Base-by-base conservation (phyloP, 192 early-diverging fungal genomes). In the Entrophospora sp. region DNA sequence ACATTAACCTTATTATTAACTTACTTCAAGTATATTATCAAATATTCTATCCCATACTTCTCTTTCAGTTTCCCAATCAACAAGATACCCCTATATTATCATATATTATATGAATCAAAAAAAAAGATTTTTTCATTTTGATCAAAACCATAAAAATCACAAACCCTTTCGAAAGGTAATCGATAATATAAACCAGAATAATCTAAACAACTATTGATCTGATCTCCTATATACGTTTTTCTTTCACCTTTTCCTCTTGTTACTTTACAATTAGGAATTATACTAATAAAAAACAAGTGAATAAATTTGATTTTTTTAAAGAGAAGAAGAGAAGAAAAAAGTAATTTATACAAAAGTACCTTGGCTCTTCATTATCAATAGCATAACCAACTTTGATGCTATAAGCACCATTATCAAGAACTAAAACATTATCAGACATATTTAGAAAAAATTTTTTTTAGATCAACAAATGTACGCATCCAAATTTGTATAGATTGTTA, bases 21-120 rank as follows among this genome's bases (percentile, higher is more conserved):
- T 67, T 75, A 91, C 89, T 30, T 82, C 75, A 32, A 88, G 44
- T 6, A 84, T 76, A 32, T 83, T 76, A 51, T 78, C 73, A 43
- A 92, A 80, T 9, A 87, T 45, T 35, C 91, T 78, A 62, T 94
- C 89, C 92, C 89, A 92, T 30, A 94, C 70, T 37, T 78, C 81
- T 53, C 83, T 79, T 75, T 94, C 83, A 9, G 82, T 73, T 59
- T 88, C 88, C 92, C 92, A 94, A 45, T 83, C 81, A 5, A 80
- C 83, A 49, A 94, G 62, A 57, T 83, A 81, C 0, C 92, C 92
- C 79, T 81, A 44, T 28, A 57, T n/a, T 28, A 14, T 9, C 24
- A 37, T 22, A 30, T n/a, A 38, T 10, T 32, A 38, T 0, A 36
- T 14, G 30, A 27, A 16, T 36, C 6, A 64, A 34, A 13, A 43